Evolutionary conservation across 495 filamentous ascomycete species (phyloP), one percentile per base, ranked within the genome.

Genomic region (Astrothelium subdiscretum): DNA sequence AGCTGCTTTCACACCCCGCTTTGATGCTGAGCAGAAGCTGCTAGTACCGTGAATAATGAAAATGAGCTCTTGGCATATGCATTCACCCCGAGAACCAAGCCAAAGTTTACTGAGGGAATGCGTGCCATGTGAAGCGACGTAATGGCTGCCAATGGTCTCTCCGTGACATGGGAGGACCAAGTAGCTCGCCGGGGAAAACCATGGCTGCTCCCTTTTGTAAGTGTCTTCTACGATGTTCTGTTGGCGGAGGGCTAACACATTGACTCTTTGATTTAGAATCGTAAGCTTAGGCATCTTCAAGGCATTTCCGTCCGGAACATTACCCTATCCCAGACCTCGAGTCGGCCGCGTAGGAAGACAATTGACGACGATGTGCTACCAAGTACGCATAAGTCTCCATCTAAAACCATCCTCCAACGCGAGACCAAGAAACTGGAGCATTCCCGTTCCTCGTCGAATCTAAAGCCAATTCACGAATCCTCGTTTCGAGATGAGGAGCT

Each of bases 251-350:
- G 57, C 24, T 32, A 18, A 40, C 32, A 40, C 6, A 42, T 29
- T 43, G 31, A 65, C 63, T 32, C 38, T 32, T 27, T 22, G 12
- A 43, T 31, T 15, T 68, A 95, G 84, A 96, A 95, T 71, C 85
- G 91, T 67, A 92, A 87, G 72, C 79, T 98, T 31, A 85, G 94
- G 59, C 91, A 97, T 76, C 79, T 98, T 18, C 85, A 88, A 65
- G 90, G 89, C 59, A 85, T 98, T 57, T 91, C 87, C 54, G 75
- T 97, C 26, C 89, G 94, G 57, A 98, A 97, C 71, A 77, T 97
- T 38, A 81, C 84, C 60, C 83, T 92, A 57, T 74, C 74, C 26
- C 77, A 69, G 22, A 65, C 35, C 24, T 62, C 75, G 22, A 75
- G 71, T 15, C 78, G 83, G 44, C 74, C 81, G 59, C 83, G 83